Base-by-base conservation (phyloP, 208 protist species). In the Blastocrithidia nonstop region DNA sequence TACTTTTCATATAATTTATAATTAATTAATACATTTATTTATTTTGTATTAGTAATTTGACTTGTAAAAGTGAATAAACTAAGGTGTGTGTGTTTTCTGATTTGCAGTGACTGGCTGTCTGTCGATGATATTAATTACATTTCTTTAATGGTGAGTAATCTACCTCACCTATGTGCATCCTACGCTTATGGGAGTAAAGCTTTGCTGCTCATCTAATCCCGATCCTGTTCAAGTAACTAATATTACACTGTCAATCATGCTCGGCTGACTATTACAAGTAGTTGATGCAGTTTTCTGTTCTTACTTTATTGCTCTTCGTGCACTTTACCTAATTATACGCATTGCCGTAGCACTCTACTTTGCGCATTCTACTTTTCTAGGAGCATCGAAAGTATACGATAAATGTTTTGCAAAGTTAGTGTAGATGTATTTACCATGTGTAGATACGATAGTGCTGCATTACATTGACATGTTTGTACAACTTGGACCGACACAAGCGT, bases 111-210 rank as follows among this genome's bases (percentile, higher is more conserved):
- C n/a, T n/a, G n/a, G n/a, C n/a, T n/a, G n/a, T n/a, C n/a, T n/a
- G n/a, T n/a, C n/a, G n/a, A n/a, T n/a, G n/a, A n/a, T n/a, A n/a
- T n/a, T n/a, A n/a, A n/a, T n/a, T n/a, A n/a, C n/a, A n/a, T n/a
- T n/a, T n/a, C 44, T 88, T 31, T 39, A 63, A 19, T 45, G 45
- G 9, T 56, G 50, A 25, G 37, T 88, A n/a, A 60, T 56, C 39
- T 77, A 77, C 55, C 51, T 80, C 17, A 71, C 69, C 31, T 85
- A 59, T 50, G 42, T 89, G 11, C 55, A 66, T 27, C 74, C 79
- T n/a, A 50, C 81, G 13, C 50, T 83, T 15, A 55, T 56, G 35
- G 72, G 79, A 13, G 59, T 61, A n/a, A 60, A 78, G 52, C 53
- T 88, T 17, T 83, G 65, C 52, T 48, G 51, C 19, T 40, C 51